Evolutionary conservation across 1,139 yeast species (phyloP), one percentile per base, ranked within the genome.

Genomic region (Debaryomyces sp.): DNA sequence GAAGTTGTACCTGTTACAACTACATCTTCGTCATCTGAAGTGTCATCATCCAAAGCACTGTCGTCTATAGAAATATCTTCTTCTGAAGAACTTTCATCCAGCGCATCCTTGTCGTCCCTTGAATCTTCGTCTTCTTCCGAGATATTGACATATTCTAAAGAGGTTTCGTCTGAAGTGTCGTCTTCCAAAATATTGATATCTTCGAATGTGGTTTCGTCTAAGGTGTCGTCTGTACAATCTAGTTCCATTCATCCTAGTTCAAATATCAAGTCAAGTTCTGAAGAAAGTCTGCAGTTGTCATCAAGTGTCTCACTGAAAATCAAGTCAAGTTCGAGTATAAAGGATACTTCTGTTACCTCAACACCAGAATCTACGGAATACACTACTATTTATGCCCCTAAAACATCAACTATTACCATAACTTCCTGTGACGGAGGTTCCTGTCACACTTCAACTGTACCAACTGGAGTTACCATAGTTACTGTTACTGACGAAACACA

Each of bases 381-480:
- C 22, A 41, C 43, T 4, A 41, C 45, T 2, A 21, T 42, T 6
- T 27, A 35, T 29, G 41, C 35, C 7, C 26, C 33, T 6, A 42
- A 24, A 12, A 42, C 45, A n/a, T 24, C 45, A 13, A 32, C 37
- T 1, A 12, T 45, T 15, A 60, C 67, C 50, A 54, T 62, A 50
- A 60, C 70, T 37, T 44, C 50, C 33, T 49, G 52, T 29, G 33
- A 41, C 6, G 15, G 27, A 9, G 18, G 37, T 23, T 32, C 41
- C 3, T 49, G 52, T 29, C 42, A 42, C 54, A 46, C 66, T 43
- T 58, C 57, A 41, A 54, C 66, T 33, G 58, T 60, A 26, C 56
- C 68, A 36, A 65, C 73, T 12, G 71, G 71, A 33, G 43, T 46
- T 15, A 47, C 38, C n/a, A 43, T 46, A 5, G 44, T 46, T 4